Evolutionary conservation across 1,284 basidiomycete species (phyloP), one percentile per base, ranked within the genome.

Genomic region (Meira nashicola): DNA sequence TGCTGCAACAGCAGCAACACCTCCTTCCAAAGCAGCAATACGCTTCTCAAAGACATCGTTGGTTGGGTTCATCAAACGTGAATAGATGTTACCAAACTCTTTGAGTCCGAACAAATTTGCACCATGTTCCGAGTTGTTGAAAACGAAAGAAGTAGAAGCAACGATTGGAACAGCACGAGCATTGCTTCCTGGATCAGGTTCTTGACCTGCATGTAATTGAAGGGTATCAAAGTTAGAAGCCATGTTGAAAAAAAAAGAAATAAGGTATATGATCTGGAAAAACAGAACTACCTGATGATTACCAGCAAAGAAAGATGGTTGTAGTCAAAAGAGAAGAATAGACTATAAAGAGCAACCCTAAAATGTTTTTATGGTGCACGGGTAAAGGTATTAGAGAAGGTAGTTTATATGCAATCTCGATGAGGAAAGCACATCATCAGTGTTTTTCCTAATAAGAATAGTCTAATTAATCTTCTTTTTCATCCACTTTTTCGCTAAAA

Each of bases 101-200:
- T 68, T 66, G 41, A 92, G 79, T 17, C 85, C 87, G 77, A 91
- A 92, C 49, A 93, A 83, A 75, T 90, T 87, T 21, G 89, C 89
- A 7, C 83, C 90, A 69, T 93, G 90, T 25, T 71, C 72, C 58
- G 75, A 73, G 68, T 78, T 63, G 59, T 77, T 71, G 65, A 78
- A 78, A 43, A 73, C 73, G 54, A 72, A 74, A 58, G 75, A 77
- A 43, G 71, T 69, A 28, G 73, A 67, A 54, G 75, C 71, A 63
- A 90, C 90, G 79, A 92, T 90, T 1, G 90, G 90, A 0, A 87
- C 86, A 11, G 90, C 90, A 12, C 89, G 85, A 0, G 90, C 76
- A 63, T 88, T 86, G 21, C 87, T 89, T 39, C 85, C 79, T 0
- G 86, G 80, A 80, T 90, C 89, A 7, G 85, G 83, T 12, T 80